These are phyloP conservation scores for Lactifluus piperatus DNA, from an alignment of 768 basidiomycete species.

Conservation along the genomic window DNA sequence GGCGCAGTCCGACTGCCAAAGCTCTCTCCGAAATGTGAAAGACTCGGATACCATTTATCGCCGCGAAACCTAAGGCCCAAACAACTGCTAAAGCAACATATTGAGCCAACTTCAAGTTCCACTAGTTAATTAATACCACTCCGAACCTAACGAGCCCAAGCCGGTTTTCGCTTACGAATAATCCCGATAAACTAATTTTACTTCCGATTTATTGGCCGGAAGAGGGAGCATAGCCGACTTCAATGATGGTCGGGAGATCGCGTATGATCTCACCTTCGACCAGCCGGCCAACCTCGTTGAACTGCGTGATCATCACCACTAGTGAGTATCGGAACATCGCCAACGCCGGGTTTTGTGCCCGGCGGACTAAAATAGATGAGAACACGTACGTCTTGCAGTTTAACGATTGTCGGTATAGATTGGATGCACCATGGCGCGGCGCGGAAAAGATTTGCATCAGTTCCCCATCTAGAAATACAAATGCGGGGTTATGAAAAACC, in stretches of 20 bases:
- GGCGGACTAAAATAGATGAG: not conserved
- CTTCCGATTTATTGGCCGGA: not conserved
- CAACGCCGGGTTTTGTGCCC: not conserved
- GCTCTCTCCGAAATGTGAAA: not conserved
- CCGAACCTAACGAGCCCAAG: too few species aligned
- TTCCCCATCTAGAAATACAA: conserved; percentile 54
- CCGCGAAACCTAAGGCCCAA: not conserved
- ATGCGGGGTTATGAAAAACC: not conserved
- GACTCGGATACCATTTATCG: not conserved
- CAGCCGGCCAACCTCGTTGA: conserved; percentile 13
- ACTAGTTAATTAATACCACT: not conserved
- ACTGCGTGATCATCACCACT: conserved; percentile 6
- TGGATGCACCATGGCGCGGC: conserved; percentile 52
- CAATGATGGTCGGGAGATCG: conserved; percentile 7
- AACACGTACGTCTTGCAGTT: conserved; percentile 43
- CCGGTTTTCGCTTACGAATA: too few species aligned
- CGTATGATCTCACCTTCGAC: conserved; percentile 20
- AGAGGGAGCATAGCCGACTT: not conserved
- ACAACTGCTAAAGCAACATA: not conserved
- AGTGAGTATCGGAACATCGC: not conserved
- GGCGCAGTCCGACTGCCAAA: conserved; percentile 4
- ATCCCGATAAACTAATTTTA: not conserved
- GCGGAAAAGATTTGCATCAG: conserved; percentile 47
- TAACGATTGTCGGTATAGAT: conserved; percentile 60
- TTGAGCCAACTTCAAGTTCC: not conserved